Conservation (phyloP, 106 monocot species). For the Cymbidium sinense region DNA sequence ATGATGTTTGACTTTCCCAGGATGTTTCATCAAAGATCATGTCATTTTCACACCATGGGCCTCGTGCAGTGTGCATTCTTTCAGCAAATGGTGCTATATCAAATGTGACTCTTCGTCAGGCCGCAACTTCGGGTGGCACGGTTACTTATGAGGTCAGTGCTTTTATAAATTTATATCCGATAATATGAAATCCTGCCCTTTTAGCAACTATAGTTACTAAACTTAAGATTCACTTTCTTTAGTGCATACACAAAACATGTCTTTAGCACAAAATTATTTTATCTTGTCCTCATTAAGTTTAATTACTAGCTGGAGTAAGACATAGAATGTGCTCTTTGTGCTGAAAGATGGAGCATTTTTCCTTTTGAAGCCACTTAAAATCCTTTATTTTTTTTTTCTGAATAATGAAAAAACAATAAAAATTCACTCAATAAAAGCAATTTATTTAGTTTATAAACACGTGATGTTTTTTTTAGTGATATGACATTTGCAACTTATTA, state of each 20-base stretch:
- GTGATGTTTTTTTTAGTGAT: background rate
- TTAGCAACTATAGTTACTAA: background rate
- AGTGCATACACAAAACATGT: background rate
- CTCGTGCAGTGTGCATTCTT: constrained; percentile 56
- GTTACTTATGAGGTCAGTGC: constrained; percentile 58
- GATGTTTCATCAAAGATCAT: constrained; percentile 64
- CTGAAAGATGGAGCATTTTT: background rate
- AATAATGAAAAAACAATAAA: background rate
- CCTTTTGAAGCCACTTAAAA: background rate
- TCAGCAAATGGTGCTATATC: constrained; percentile 69
- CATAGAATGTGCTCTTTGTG: background rate
- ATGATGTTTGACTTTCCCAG: constrained; percentile 17
- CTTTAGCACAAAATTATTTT: background rate
- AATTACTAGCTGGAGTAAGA: background rate
- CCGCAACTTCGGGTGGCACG: constrained; percentile 62
- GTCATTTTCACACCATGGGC: constrained; percentile 68
- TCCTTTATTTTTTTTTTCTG: background rate
- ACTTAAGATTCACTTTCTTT: background rate
- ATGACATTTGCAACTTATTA: background rate
- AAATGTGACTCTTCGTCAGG: constrained; percentile 60
- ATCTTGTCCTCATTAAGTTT: background rate
- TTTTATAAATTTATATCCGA: background rate
- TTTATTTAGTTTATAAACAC: background rate
- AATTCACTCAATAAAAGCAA: background rate
- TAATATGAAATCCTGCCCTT: background rate